A percentile compares a stretch with the other conserved stretches of the same genome.
Evolutionary conservation across 2,329 filamentous ascomycete species (phyloP).

Genomic region (Simplicillium sp.): DNA sequence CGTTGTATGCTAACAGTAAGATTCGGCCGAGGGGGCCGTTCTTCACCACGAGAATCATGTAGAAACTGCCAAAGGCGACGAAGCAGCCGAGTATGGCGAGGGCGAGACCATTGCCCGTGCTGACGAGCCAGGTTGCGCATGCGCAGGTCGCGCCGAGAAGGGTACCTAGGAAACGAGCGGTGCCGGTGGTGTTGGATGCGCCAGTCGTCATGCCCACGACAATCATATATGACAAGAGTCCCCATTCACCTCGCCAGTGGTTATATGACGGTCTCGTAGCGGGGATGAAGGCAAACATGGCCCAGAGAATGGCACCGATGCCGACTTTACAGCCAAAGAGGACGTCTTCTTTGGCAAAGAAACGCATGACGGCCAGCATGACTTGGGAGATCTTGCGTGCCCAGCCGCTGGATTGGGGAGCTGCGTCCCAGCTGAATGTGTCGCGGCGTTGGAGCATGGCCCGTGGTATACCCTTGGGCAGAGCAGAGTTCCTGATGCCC

Average conservation of each 20-base stretch:
- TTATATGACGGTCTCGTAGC: constrained; percentile 70
- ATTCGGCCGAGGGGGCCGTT: constrained; percentile 83
- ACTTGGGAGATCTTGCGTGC: constrained; percentile 35
- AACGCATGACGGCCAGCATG: constrained; percentile 34
- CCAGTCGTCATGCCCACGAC: constrained; percentile 97
- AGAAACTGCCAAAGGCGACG: constrained; percentile 71
- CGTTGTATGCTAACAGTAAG: constrained; percentile 86
- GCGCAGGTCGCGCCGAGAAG: constrained; percentile 66
- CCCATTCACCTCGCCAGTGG: constrained; percentile 94
- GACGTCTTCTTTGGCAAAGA: constrained; percentile 46
- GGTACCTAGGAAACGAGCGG: constrained; percentile 74
- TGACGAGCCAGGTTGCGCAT: constrained; percentile 64
- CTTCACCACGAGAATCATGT: constrained; percentile 69
- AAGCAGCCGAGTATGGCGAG: constrained; percentile 71
- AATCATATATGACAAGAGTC: constrained; percentile 92
- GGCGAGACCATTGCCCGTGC: constrained; percentile 58
- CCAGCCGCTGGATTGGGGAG: constrained; percentile 33
- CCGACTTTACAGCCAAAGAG: constrained; percentile 89
- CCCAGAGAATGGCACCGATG: constrained; percentile 79
- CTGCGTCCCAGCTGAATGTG: constrained; percentile 47
- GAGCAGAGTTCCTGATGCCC: constrained; percentile 41
- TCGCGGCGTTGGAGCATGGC: constrained; percentile 42
- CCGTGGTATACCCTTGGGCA: constrained; percentile 47
- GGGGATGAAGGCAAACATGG: constrained; percentile 77
- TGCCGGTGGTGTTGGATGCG: constrained; percentile 83